These are phyloP conservation scores for Rutstroemia sp. DNA, from an alignment of 2,329 filamentous ascomycete genomes.

Conservation along the genomic window DNA sequence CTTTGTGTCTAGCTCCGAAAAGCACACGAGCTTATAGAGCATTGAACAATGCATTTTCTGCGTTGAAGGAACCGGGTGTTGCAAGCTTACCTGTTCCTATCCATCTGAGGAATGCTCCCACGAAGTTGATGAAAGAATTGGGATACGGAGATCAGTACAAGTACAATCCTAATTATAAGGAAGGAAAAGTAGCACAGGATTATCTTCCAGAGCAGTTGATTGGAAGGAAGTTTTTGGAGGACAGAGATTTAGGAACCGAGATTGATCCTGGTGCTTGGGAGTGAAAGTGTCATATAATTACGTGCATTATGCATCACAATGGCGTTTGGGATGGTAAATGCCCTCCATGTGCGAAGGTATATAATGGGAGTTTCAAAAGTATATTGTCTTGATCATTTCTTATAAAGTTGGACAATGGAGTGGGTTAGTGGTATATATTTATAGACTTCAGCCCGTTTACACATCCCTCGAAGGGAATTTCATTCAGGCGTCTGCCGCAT, in stretches of 20 bases:
- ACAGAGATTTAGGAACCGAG: constrained; percentile 69
- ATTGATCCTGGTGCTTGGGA: constrained; percentile 51
- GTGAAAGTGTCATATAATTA: constrained; percentile 7
- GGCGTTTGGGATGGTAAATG: constrained; percentile 8
- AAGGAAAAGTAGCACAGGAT: constrained; percentile 76
- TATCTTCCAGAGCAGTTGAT: constrained; percentile 76
- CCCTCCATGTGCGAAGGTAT: background rate
- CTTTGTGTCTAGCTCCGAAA: constrained; percentile 74
- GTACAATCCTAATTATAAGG: constrained; percentile 85
- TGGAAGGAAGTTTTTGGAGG: constrained; percentile 70
- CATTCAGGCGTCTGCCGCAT: too few relatives aligned
- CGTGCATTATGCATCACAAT: constrained; percentile 12
- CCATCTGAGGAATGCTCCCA: constrained; percentile 88
- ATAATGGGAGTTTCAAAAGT: background rate
- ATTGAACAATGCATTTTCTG: constrained; percentile 70
- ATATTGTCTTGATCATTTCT: background rate
- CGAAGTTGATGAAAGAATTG: constrained; percentile 84
- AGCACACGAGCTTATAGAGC: constrained; percentile 81
- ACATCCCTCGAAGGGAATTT: too few relatives aligned
- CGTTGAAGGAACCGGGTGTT: constrained; percentile 74
- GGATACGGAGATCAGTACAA: constrained; percentile 91
- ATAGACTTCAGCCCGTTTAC: too few relatives aligned
- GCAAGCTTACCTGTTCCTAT: constrained; percentile 76
- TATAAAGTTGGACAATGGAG: too few relatives aligned
- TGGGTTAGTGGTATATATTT: too few relatives aligned